Evolutionary conservation across 2,329 filamentous ascomycete genomes (phyloP).

Genomic region (Xenoacremonium recifei): DNA sequence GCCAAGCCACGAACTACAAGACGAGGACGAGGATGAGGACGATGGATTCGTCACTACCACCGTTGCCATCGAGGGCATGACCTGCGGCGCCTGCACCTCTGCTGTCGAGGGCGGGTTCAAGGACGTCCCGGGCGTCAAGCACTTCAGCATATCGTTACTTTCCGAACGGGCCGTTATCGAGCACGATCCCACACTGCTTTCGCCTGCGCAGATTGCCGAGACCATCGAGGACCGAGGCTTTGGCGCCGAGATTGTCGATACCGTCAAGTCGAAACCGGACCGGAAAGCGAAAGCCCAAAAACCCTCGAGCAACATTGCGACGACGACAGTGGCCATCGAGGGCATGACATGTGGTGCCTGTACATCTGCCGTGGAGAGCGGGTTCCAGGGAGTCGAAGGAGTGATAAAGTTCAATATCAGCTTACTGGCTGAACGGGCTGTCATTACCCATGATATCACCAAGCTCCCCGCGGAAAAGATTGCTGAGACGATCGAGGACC

Average conservation of each 20-base stretch:
- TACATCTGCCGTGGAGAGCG: conserved; percentile 84
- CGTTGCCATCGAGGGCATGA: conserved; percentile 82
- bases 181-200: conserved; percentile 62
- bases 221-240: conserved; percentile 74
- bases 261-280: conserved; percentile 45
- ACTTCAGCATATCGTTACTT: conserved; percentile 78
- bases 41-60: conserved; percentile 63
- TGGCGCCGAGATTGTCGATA: conserved; percentile 75
- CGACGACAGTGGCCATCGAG: conserved; percentile 84
- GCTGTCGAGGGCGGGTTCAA: conserved; percentile 81
- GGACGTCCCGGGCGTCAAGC: conserved; percentile 68
- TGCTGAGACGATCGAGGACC: conserved; percentile 79
- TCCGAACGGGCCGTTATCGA: conserved; percentile 84
- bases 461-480: conserved; percentile 74
- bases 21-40: conserved; percentile 41
- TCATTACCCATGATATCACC: conserved; percentile 77
- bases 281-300: conserved; percentile 22
- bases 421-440: conserved; percentile 85
- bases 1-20: conserved; percentile 32
- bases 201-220: conserved; percentile 53
- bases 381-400: conserved; percentile 75
- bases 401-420: conserved; percentile 92
- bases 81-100: conserved; percentile 85
- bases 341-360: conserved; percentile 99
- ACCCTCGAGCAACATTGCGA: conserved; percentile 49